These are phyloP conservation scores for Eudorina sp. DNA, from an alignment of 139 green algal genomes.

Conservation along the genomic window DNA sequence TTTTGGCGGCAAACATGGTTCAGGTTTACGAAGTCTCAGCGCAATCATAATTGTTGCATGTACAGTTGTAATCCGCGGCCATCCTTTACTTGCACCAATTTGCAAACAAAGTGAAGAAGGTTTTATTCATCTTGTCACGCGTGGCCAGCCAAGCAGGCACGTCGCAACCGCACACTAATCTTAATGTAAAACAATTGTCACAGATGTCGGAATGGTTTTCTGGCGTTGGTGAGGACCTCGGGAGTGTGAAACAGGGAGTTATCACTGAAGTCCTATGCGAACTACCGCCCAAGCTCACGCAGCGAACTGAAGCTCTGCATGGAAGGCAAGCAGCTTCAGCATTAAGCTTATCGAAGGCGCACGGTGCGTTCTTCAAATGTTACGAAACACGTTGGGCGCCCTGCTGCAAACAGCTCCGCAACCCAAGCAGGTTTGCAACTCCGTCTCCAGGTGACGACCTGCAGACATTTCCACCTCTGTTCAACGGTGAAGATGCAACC, in stretches of 20 bases:
- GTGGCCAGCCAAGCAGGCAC: background rate
- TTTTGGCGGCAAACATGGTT: no score
- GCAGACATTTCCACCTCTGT: background rate
- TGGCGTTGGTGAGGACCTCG: background rate
- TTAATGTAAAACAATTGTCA: background rate
- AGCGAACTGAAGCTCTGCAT: background rate
- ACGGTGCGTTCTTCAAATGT: conserved; percentile 10
- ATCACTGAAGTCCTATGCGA: conserved; percentile 23
- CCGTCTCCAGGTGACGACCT: conserved; percentile 23
- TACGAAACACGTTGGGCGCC: no score
- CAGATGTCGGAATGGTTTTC: conserved; percentile 36
- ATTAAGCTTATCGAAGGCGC: background rate
- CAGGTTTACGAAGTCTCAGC: no score
- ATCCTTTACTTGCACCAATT: no score
- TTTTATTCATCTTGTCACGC: background rate
- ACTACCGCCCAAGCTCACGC: conserved; percentile 33
- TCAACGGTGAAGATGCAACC: background rate
- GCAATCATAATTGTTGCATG: no score
- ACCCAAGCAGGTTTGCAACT: background rate
- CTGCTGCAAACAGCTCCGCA: no score
- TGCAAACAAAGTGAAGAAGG: no score
- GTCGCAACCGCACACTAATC: background rate
- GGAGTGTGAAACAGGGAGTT: background rate
- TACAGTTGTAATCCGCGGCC: no score
- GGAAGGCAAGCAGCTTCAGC: background rate